Evolutionary conservation across 2,329 filamentous ascomycete species (phyloP), one percentile per base, ranked within the genome.

Genomic region (Cladosporium velox): DNA sequence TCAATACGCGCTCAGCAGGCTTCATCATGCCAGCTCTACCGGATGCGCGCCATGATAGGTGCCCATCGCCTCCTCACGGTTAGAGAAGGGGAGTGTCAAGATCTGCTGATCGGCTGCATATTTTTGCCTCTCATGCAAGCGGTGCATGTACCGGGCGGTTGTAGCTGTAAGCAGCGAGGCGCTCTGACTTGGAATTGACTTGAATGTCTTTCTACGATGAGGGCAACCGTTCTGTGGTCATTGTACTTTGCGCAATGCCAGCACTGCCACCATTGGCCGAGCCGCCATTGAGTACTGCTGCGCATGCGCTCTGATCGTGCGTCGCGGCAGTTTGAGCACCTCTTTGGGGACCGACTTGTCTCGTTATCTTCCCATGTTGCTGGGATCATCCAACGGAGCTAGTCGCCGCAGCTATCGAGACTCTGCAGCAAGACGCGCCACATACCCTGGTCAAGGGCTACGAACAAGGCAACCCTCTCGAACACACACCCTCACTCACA

Each of bases 41-140:
- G 52, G 26, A 34, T 24, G n/a, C 52, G 52, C 52, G 52, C 14
- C 28, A 11, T 34, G 28, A 55, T 34, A 55, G 52, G 52, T 34
- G 18, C 8, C 32, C 28, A 14, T 32, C 32, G 4, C 7, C 28
- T 55, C 52, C 28, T 32, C 52, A 55, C 52, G 52, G 18, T 32
- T 14, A n/a, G 30, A 3, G 3, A n/a, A 55, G 52, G 11, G 52
- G 52, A 55, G 52, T 32, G 30, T 55, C 52, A 47, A 47, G 41
- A 55, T 55, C 52, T 55, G 52, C 52, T 55, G 52, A 55, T 55
- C 52, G 32, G 30, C 52, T 47, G 41, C 41, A 47, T 47, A 47
- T 47, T 47, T n/a, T 24, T 47, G 41, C 41, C 41, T 55, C 28
- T 30, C 15, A 30, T 55, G 52, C 52, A 55, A 18, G 52, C 14